Evolutionary conservation across 768 basidiomycete species (phyloP), one percentile per base, ranked within the genome.

Genomic region (Neoboletus brunneissimus): DNA sequence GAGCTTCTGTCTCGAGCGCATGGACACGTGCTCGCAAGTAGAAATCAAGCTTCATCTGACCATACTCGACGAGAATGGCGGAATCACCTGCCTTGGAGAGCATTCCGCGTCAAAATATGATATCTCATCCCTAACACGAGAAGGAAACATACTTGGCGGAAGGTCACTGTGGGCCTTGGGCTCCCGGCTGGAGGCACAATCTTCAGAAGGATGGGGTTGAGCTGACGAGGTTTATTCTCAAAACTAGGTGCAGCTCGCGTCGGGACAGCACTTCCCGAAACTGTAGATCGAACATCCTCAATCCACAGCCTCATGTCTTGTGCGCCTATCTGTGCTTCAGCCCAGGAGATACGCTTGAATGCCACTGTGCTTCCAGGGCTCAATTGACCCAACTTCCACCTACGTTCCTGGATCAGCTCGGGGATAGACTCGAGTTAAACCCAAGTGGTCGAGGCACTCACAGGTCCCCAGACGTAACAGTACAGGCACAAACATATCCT

Each of bases 341-440:
- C 57, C 75, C 79, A 80, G 0, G 78, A 73, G 25, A 86, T 68
- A 23, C 80, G 74, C 52, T 73, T 74, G 67, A 88, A 87, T 34
- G 70, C 71, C 4, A 89, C 71, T 0, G 76, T 79, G 49, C 72
- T 74, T 16, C 85, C 87, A 0, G 86, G 81, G 20, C 77, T 74
- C 27, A 87, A 61, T 64, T 89, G 87, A 0, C 87, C 87, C 7
- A 87, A 56, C 60, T 87, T 86, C 86, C 86, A 88, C 72, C 84
- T 84, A 53, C 11, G 12, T 35, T 7, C 16, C n/a, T 11, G 16
- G n/a, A 56, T 53, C 23, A 44, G 23, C 13, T 51, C 10, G 6
- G 23, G 1, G 6, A 35, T 27, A 25, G 25, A 41, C 23, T 34
- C 2, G 10, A 41, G 13, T 13, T 5, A 32, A n/a, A 40, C 6